Percentiles rank a stretch among this genome's conserved stretches.
Evolutionary conservation across 2,329 filamentous ascomycete species (phyloP).

Genomic region (Aspergillus cejpii): DNA sequence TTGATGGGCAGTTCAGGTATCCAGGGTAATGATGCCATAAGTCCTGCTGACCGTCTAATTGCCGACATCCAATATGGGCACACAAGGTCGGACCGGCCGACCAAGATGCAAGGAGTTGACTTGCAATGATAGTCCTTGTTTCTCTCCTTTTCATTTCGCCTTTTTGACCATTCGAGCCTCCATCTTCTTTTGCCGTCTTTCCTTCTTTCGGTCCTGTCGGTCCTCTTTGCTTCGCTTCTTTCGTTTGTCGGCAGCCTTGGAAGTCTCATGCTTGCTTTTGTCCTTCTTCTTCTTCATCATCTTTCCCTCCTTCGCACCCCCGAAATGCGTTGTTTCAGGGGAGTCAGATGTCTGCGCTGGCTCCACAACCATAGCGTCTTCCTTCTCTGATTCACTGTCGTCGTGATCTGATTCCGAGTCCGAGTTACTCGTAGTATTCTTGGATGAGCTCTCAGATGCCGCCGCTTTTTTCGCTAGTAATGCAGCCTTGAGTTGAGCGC

Average conservation of each 20-base stretch:
- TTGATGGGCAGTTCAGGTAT: background rate
- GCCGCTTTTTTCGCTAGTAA: conserved; percentile 37
- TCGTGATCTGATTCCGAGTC: conserved; percentile 16
- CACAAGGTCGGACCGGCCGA: conserved; percentile 6
- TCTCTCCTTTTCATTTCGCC: conserved; percentile 15
- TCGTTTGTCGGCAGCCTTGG: conserved; percentile 17
- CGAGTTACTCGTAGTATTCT: conserved; percentile 14
- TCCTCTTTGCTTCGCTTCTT: conserved; percentile 25
- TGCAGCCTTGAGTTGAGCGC: conserved; percentile 44
- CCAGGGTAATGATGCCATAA: background rate
- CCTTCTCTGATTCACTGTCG: conserved; percentile 13
- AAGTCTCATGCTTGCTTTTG: conserved; percentile 25
- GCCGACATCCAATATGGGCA: background rate
- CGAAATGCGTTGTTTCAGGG: background rate
- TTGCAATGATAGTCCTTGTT: background rate
- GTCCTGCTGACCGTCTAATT: background rate
- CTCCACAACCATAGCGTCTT: conserved; percentile 3
- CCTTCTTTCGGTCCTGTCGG: conserved; percentile 23
- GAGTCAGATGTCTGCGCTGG: conserved; percentile 2
- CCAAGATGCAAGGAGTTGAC: background rate
- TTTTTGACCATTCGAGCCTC: conserved; percentile 32
- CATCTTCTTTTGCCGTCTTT: conserved; percentile 37
- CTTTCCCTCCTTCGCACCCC: conserved; percentile 7
- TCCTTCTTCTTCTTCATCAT: conserved; percentile 13
- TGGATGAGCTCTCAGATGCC: conserved; percentile 18